A percentile compares a stretch with the other conserved stretches of the same genome.
These are phyloP conservation scores for Pharus latifolius DNA, from an alignment of 176 grass and related monocot species.

Conservation along the genomic window DNA sequence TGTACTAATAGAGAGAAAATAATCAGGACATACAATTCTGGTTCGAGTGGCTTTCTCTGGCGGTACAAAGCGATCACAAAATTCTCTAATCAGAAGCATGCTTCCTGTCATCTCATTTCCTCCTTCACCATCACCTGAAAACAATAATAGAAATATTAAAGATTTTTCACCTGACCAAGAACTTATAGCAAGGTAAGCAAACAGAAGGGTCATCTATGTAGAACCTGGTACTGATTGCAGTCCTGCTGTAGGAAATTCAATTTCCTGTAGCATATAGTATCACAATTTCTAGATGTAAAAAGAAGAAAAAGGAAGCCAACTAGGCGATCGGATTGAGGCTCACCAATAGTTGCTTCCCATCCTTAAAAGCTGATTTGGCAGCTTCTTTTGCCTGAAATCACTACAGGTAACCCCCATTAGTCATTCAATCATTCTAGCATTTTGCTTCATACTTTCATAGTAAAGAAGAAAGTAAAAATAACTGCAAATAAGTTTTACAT, in stretches of 20 bases:
- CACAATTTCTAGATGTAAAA: not conserved
- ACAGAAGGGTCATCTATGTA: conserved; percentile 8
- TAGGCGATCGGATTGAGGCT: conserved; percentile 6
- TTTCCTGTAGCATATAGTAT: conserved; percentile 53
- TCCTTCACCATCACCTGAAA: conserved; percentile 83
- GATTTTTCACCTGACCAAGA: not conserved
- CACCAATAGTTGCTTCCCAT: conserved; percentile 80
- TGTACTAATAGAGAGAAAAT: not conserved
- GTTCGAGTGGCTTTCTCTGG: conserved; percentile 72
- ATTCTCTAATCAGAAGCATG: conserved; percentile 88
- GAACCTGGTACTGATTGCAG: conserved; percentile 87
- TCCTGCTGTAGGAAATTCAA: conserved; percentile 89
- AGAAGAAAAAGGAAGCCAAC: not conserved
- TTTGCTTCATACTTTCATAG: not conserved
- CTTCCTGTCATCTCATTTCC: conserved; percentile 98
- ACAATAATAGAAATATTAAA: not conserved
- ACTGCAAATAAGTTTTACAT: not conserved
- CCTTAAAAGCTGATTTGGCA: conserved; percentile 56
- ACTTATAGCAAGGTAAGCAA: conserved; percentile 2
- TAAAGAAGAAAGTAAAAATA: not conserved
- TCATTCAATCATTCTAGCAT: not conserved
- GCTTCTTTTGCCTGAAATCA: conserved; percentile 93
- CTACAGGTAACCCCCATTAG: conserved; percentile 39
- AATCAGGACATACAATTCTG: conserved; percentile 49
- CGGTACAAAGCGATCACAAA: conserved; percentile 66